Base-by-base conservation (phyloP, 345 rosid genomes). In the Eucalyptus rudis region DNA sequence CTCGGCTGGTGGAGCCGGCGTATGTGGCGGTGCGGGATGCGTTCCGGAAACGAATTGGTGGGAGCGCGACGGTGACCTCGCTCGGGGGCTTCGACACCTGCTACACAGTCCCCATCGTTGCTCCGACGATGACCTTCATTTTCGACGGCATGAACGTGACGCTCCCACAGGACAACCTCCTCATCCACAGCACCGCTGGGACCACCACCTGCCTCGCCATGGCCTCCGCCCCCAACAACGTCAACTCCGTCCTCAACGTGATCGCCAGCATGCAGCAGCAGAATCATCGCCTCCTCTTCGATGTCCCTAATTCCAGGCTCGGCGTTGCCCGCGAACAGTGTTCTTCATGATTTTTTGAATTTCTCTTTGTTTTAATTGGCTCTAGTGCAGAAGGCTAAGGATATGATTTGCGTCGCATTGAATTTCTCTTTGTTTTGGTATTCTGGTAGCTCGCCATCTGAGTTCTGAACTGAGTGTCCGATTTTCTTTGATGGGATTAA, bases 241-340 rank as follows among this genome's bases (percentile, higher is more conserved):
- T 97, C 49, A 98, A 96, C 90, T 97, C 98, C 1, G 99, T 95
- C 87, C 95, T 98, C 24, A 98, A 97, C 83, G 98, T 98, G 47
- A 95, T 97, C 10, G 99, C 99, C 86, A 97, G 92, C 89, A 96
- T 98, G 99, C 99, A 98, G 95, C 99, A 97, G 71, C 99, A 97
- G 92, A 98, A 98, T 91, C 99, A 97, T 51, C 93, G 99, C 89
- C 86, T 96, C 24, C 95, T 98, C 36, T 92, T 94, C 66, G 99
- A 98, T 76, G 93, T 94, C 59, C 95, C 98, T 87, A 96, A 95
- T 59, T 94, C 97, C 29, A 95, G 98, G 96, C 91, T 98, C 8
- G 99, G 99, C 7, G 96, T 96, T 54, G 92, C 99, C 6, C 97
- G 97, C 71, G 99, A 97, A 92, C 91, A 31, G 33, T 97, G 99